phyloP scores from a whole-genome alignment of 2,329 filamentous ascomycete species.

The Immersiporthe knoxdaviesiana region DNA sequence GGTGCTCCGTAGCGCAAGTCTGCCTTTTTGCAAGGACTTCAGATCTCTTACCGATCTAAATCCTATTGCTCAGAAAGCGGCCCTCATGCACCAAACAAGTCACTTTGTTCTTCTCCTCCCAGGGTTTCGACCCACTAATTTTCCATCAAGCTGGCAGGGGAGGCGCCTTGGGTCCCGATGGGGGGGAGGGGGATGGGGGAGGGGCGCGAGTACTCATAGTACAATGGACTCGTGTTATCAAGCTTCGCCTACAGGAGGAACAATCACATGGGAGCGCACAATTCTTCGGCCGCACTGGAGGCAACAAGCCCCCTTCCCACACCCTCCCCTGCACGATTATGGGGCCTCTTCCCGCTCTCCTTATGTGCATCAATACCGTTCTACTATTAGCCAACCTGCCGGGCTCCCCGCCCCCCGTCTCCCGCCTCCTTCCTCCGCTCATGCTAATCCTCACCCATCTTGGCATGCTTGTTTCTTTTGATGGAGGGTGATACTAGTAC shows the following conservation, averaged over 20 bases:
- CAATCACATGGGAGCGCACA: neutral
- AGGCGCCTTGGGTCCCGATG: too few relatives aligned
- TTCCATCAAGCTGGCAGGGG: conserved; percentile 12
- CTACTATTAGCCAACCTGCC: conserved; percentile 11
- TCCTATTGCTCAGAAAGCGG: neutral
- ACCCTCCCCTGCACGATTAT: neutral
- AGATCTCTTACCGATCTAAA: conserved; percentile 9
- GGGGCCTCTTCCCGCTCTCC: neutral
- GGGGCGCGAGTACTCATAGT: neutral
- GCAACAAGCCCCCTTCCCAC: too few relatives aligned
- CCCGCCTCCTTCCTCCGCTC: neutral
- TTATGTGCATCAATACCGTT: neutral
- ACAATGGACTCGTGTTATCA: neutral
- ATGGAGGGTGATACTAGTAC: neutral
- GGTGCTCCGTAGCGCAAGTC: neutral
- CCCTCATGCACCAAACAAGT: conserved; percentile 13
- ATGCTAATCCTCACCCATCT: neutral
- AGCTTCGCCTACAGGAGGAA: neutral
- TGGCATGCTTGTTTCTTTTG: neutral
- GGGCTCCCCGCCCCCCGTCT: neutral
- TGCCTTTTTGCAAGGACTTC: neutral
- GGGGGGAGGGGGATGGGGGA: too few relatives aligned
- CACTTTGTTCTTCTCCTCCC: neutral
- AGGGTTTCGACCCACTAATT: conserved; percentile 12
- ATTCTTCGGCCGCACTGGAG: neutral